phyloP scores from a whole-genome alignment of 1,284 basidiomycete species.

The Moesziomyces sp. region DNA sequence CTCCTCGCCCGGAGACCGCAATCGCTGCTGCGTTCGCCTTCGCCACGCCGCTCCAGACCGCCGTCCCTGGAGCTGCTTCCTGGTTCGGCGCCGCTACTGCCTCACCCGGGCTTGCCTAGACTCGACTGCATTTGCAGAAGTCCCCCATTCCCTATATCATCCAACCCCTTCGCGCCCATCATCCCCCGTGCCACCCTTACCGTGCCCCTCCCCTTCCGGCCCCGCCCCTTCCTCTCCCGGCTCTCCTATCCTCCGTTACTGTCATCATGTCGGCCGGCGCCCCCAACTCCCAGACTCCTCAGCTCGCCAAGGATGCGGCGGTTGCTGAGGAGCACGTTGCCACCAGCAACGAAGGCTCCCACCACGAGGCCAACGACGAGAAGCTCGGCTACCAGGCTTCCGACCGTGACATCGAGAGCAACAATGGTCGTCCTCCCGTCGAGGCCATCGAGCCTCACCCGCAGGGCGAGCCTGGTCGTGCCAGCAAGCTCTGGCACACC shows the following conservation, averaged over 20 bases:
- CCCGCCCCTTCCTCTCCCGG: neutral
- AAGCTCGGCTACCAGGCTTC: slow-evolving; percentile 46
- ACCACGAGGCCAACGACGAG: slow-evolving; percentile 41
- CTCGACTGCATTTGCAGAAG: too few species aligned
- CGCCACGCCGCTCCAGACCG: too few species aligned
- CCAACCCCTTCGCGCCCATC: too few species aligned
- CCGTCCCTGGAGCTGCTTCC: too few species aligned
- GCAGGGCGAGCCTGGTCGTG: slow-evolving; percentile 44
- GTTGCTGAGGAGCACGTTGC: slow-evolving; percentile 21
- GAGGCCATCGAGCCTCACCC: slow-evolving; percentile 48
- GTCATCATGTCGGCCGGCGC: slow-evolving; percentile 26
- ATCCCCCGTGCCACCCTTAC: slow-evolving; percentile 2
- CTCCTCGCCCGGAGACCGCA: too few species aligned
- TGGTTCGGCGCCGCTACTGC: too few species aligned
- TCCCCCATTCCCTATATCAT: too few species aligned
- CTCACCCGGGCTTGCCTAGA: too few species aligned
- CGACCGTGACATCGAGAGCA: slow-evolving; percentile 50
- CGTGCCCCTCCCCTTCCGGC: neutral
- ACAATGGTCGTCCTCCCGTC: slow-evolving; percentile 20
- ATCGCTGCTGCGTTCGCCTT: too few species aligned
- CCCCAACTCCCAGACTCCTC: slow-evolving; percentile 20
- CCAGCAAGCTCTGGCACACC: slow-evolving; percentile 34
- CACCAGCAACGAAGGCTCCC: slow-evolving; percentile 29
- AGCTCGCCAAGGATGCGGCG: slow-evolving; percentile 35
- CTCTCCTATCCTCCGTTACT: neutral